Conservation (phyloP, 2,329 filamentous ascomycete genomes). For the Stagonosporopsis vannaccii region DNA sequence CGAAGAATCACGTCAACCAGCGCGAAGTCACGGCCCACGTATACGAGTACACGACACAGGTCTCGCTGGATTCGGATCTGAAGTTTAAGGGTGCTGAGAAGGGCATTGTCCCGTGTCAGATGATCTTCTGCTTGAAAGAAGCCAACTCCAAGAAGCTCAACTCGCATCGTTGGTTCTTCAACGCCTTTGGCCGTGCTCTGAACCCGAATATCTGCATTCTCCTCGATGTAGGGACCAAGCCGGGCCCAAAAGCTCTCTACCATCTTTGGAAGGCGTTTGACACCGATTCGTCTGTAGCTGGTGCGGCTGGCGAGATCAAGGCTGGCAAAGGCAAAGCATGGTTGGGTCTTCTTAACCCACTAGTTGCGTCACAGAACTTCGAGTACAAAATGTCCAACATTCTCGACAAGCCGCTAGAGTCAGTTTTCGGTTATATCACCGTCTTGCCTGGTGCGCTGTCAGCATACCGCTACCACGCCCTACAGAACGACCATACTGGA, state of each 20-base stretch:
- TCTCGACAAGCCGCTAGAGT: slow-evolving; percentile 94
- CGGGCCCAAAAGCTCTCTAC: slow-evolving; percentile 88
- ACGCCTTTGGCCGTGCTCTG: slow-evolving; percentile 89
- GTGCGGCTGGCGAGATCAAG: slow-evolving; percentile 96
- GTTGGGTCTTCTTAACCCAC: slow-evolving; percentile 84
- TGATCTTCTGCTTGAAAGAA: slow-evolving; percentile 98
- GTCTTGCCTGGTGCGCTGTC: slow-evolving; percentile 94
- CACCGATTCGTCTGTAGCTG: slow-evolving; percentile 95
- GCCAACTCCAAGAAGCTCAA: slow-evolving; percentile 98
- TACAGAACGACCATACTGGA: slow-evolving; percentile 96
- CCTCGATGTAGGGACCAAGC: slow-evolving; percentile 93
- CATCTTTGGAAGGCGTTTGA: slow-evolving; percentile 99
- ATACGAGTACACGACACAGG: slow-evolving; percentile 98
- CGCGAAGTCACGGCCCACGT: slow-evolving; percentile 95
- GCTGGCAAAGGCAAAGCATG: slow-evolving; percentile 91
- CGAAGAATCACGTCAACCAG: slow-evolving; percentile 97
- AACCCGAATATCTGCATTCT: slow-evolving; percentile 97
- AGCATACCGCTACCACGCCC: slow-evolving; percentile 92
- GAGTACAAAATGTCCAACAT: slow-evolving; percentile 99
- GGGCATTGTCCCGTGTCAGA: slow-evolving; percentile 96
- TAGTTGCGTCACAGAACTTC: slow-evolving; percentile 97
- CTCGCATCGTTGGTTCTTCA: slow-evolving; percentile 99
- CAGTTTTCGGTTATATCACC: slow-evolving; percentile 97
- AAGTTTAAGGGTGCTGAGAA: slow-evolving; percentile 99
- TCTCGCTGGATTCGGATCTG: slow-evolving; percentile 91